Evolutionary conservation across 2,329 filamentous ascomycete genomes (phyloP), one percentile per base, ranked within the genome.

Genomic region (Ophiobolus disseminans): DNA sequence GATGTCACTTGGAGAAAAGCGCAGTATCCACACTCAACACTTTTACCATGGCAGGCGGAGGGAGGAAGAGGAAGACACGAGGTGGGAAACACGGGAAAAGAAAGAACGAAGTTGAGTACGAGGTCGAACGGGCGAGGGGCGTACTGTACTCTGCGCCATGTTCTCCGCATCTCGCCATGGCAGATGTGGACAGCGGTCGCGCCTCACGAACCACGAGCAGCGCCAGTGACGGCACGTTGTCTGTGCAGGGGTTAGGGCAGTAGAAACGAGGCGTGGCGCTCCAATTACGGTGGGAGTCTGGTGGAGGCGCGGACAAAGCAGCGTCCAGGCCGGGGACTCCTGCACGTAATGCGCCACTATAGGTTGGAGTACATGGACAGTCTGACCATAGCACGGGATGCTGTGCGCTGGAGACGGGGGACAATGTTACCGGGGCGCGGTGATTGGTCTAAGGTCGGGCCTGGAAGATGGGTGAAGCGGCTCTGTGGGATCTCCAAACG

Each of bases 151-250:
- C 57, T 56, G 56, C 56, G 54, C 56, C 55, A 53, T 62, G n/a
- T 58, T 62, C 64, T 67, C 66, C 64, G 63, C 63, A 69, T 57
- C 57, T 61, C 52, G 53, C 53, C 58, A 61, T 63, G 60, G 59
- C 57, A 50, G 50, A 58, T 59, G 51, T 56, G 60, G 53, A 55
- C 28, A 20, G 42, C 39, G 56, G 55, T 48, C 45, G 46, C 53
- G 32, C 51, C 49, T 45, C 45, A 51, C 48, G 40, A 45, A 39
- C 48, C 31, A 55, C 57, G 47, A 53, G 55, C 52, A 38, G 48
- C 36, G 52, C 48, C 48, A 52, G 45, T 47, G 48, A 41, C 42
- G 57, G 46, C 43, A 50, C 57, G 49, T 57, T 53, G 38, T 53
- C 30, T 30, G 25, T 52, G 49, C 22, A 40, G 51, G 55, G 40